phyloP scores from a whole-genome alignment of 768 basidiomycete genomes.

The Suillus spraguei region DNA sequence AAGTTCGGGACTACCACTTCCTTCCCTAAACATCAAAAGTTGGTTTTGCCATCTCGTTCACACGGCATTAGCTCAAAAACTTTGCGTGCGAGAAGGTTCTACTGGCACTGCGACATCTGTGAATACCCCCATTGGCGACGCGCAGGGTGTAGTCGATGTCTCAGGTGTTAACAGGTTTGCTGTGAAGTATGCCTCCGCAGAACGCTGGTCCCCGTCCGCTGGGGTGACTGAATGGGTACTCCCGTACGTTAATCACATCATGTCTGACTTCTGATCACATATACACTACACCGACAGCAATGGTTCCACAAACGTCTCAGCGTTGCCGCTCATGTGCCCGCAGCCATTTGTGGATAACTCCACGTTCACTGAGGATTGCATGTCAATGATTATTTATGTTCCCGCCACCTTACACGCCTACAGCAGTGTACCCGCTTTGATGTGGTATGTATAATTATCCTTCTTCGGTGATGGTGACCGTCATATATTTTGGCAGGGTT shows the following conservation, averaged over 20 bases:
- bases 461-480: not conserved
- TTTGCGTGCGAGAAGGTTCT: conserved; percentile 44
- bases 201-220: conserved; percentile 61
- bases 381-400: conserved; percentile 77
- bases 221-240: conserved; percentile 58
- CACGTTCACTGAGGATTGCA: conserved; percentile 73
- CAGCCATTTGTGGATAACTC: conserved; percentile 56
- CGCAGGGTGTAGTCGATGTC: conserved; percentile 51
- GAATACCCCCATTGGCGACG: conserved; percentile 56
- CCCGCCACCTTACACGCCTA: conserved; percentile 43
- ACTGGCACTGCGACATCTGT: conserved; percentile 28
- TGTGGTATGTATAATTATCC: conserved; percentile 50
- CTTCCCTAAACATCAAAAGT: conserved; percentile 29
- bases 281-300: conserved; percentile 38
- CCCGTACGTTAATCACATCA: conserved; percentile 50
- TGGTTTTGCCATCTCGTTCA: conserved; percentile 51
- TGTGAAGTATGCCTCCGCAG: conserved; percentile 67
- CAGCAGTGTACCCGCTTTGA: conserved; percentile 49
- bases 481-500: conserved; percentile 49
- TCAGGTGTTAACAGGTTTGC: conserved; percentile 57
- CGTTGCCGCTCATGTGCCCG: conserved; percentile 71
- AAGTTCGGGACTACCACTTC: conserved; percentile 32
- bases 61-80: conserved; percentile 29
- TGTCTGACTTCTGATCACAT: conserved; percentile 1
- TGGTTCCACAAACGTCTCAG: conserved; percentile 49